These are phyloP conservation scores for Pseudogymnoascus sp. DNA, from an alignment of 2,329 filamentous ascomycete genomes.

Conservation along the genomic window DNA sequence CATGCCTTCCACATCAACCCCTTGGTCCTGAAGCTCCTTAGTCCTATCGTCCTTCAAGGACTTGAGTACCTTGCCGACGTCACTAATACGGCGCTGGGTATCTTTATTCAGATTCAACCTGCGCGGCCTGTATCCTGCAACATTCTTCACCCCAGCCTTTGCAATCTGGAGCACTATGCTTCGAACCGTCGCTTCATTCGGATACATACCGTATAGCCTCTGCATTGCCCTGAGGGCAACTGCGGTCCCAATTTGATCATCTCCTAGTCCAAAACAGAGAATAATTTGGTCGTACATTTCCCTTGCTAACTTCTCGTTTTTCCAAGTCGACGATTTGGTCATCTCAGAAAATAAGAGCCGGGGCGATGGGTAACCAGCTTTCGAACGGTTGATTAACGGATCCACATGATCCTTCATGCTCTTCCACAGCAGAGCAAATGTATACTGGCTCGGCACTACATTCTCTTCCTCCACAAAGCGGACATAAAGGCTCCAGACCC, in stretches of 20 bases:
- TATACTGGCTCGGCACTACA: slow-evolving; percentile 23
- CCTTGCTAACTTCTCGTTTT: slow-evolving; percentile 34
- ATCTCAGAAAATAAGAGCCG: slow-evolving; percentile 38
- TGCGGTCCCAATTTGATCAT: slow-evolving; percentile 40
- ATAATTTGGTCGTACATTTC: slow-evolving; percentile 45
- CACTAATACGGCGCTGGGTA: slow-evolving; percentile 35
- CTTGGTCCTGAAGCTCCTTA: slow-evolving; percentile 20
- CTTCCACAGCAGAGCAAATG: slow-evolving; percentile 25
- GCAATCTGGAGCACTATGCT: slow-evolving; percentile 42
- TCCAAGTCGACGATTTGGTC: slow-evolving; percentile 32
- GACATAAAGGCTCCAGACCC: slow-evolving; percentile 22
- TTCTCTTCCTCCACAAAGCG: slow-evolving; percentile 15
- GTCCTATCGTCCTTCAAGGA: slow-evolving; percentile 30
- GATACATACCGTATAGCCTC: slow-evolving; percentile 35
- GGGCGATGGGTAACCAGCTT: slow-evolving; percentile 12
- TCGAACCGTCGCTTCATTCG: slow-evolving; percentile 38
- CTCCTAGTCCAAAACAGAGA: slow-evolving; percentile 40
- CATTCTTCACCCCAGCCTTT: slow-evolving; percentile 29
- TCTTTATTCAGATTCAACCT: slow-evolving; percentile 33
- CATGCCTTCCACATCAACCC: slow-evolving; percentile 23
- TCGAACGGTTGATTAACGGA: slow-evolving; percentile 13
- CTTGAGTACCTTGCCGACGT: slow-evolving; percentile 37
- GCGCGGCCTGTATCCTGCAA: slow-evolving; percentile 24
- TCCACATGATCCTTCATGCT: slow-evolving; percentile 21
- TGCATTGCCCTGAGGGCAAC: slow-evolving; percentile 40